phyloP scores from a whole-genome alignment of 2,329 filamentous ascomycete species.

The Periconia macrospinosa region DNA sequence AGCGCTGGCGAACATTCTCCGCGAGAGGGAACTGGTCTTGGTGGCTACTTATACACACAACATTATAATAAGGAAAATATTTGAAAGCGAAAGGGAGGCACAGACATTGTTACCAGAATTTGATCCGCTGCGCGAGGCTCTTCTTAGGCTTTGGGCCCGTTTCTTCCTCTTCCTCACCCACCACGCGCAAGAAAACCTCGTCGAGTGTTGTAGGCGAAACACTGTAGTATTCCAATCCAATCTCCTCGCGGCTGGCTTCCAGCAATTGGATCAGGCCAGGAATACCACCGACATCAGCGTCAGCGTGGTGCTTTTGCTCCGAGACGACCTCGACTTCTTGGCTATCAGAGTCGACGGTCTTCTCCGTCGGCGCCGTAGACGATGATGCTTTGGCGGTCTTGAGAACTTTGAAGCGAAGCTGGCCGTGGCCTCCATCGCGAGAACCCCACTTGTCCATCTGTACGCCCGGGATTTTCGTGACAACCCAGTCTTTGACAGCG shows the following conservation, averaged over 20 bases:
- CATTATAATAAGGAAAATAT: no score
- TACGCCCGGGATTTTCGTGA: slow-evolving; percentile 62
- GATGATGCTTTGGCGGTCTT: slow-evolving; percentile 40
- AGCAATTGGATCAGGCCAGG: slow-evolving; percentile 71
- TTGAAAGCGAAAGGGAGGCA: no score
- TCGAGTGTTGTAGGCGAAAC: slow-evolving; percentile 86
- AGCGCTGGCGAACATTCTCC: no score
- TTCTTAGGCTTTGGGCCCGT: background rate
- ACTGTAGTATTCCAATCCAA: slow-evolving; percentile 83
- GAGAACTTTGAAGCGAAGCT: slow-evolving; percentile 81
- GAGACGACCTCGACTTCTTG: slow-evolving; percentile 23
- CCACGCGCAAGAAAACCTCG: slow-evolving; percentile 86
- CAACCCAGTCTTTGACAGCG: slow-evolving; percentile 67
- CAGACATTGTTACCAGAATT: no score
- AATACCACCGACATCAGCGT: slow-evolving; percentile 52
- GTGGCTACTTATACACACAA: no score
- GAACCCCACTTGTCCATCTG: slow-evolving; percentile 60
- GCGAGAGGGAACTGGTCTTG: no score
- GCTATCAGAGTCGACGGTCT: slow-evolving; percentile 16
- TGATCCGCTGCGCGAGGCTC: no score
- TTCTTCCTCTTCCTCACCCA: slow-evolving; percentile 75
- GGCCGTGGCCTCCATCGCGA: slow-evolving; percentile 76
- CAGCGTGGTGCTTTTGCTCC: slow-evolving; percentile 1
- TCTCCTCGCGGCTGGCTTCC: slow-evolving; percentile 67
- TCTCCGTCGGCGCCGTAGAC: slow-evolving; percentile 9